Evolutionary conservation across 129 eudicot genomes (phyloP), one percentile per base, ranked within the genome.

Genomic region (Mikania micrantha): DNA sequence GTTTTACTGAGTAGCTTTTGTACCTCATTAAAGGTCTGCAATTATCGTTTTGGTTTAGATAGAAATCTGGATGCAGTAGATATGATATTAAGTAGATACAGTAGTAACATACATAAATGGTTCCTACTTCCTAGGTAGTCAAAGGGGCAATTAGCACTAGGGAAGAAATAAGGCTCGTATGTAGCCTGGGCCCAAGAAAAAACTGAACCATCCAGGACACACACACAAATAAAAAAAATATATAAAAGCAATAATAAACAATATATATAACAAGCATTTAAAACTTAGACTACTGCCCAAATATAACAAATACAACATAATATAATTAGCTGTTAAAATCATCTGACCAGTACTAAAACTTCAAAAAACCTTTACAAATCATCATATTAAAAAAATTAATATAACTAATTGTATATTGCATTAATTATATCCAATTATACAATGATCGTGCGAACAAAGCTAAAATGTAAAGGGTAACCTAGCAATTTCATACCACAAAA

Each of bases 1-100:
- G 96, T 86, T 81, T 92, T 92, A 39, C 84, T 78, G 6, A 92
- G 98, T 78, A 88, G 71, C 38, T 76, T 86, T 63, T 88, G 98
- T 38, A 92, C 78, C 80, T 92, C 96, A 44, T 88, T 92, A 83
- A 92, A 92, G 17, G 94, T 85, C 98, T 92, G 88, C 72, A 79
- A 19, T 54, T 38, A 56, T 60, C 38, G 28, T 19, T 53, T 60
- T 38, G 16, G 67, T 75, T 60, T 17, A 42, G 67, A 42, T 25
- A 61, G 60, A n/a, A 56, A 19, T 32, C 65, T 42, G 74, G 58
- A 39, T 67, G 66, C 39, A 42, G 40, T 64, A 52, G 56, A 28
- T 36, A 17, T 24, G 64, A 39, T 13, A 28, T 40, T 12, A 4
- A 58, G 7, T n/a, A 24, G 12, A 31, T 58, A n/a, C 5, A n/a